phyloP scores from a whole-genome alignment of 106 monocot genomes.

The Gastrodia elata region DNA sequence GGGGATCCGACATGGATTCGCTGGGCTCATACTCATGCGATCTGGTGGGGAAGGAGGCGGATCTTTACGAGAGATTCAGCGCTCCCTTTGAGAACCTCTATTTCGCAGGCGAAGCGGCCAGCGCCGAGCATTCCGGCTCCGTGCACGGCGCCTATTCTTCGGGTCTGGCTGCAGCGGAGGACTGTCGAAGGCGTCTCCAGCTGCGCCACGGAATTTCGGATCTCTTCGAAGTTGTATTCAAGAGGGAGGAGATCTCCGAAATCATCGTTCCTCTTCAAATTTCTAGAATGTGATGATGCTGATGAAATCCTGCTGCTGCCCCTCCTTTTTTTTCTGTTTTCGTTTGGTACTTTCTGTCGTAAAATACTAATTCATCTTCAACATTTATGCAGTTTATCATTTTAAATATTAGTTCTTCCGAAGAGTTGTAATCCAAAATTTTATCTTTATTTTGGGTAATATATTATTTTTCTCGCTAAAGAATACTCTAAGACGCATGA shows the following conservation, averaged over 20 bases:
- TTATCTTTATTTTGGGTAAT: no score
- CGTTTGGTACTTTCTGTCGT: no score
- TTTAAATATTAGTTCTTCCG: no score
- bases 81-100: conserved; percentile 81
- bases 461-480: no score
- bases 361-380: no score
- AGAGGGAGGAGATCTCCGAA: conserved; percentile 60
- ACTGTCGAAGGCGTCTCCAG: conserved; percentile 60
- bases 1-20: conserved; percentile 77
- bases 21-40: conserved; percentile 88
- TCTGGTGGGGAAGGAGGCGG: conserved; percentile 73
- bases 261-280: conserved; percentile 84
- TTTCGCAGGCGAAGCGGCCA: conserved; percentile 93
- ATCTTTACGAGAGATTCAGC: conserved; percentile 68
- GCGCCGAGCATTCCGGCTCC: conserved; percentile 81
- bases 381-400: no score
- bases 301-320: background rate
- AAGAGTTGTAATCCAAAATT: no score
- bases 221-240: conserved; percentile 33
- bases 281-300: conserved; percentile 67
- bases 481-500: no score
- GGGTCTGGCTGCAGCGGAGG: conserved; percentile 76
- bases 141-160: conserved; percentile 90
- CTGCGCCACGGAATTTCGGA: conserved; percentile 45
- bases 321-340: no score